phyloP scores from a whole-genome alignment of 306 rosid species.

The Cajanus cajan region DNA sequence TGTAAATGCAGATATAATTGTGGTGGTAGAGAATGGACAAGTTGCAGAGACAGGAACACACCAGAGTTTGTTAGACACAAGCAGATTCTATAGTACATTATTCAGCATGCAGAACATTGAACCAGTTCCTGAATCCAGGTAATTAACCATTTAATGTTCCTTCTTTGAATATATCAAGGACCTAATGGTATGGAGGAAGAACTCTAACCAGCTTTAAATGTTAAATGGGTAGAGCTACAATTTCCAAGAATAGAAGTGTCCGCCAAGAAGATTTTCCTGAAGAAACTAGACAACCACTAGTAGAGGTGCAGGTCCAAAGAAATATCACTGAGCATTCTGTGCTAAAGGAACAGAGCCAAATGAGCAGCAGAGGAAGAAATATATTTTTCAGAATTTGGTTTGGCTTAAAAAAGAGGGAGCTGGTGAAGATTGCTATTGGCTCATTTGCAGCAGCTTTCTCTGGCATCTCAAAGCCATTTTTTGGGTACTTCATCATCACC shows the following conservation, averaged over 20 bases:
- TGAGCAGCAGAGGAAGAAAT: conserved; percentile 23
- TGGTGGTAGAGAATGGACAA: conserved; percentile 69
- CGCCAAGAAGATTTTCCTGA: conserved; percentile 40
- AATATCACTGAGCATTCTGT: conserved; percentile 23
- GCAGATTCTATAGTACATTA: conserved; percentile 59
- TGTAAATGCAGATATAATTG: conserved; percentile 79
- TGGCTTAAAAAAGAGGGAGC: conserved; percentile 54
- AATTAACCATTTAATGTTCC: conserved; percentile 6
- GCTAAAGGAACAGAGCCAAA: conserved; percentile 36
- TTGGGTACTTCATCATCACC: conserved; percentile 75
- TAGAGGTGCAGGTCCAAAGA: conserved; percentile 22
- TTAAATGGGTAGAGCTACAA: conserved; percentile 45
- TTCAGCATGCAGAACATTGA: conserved; percentile 70
- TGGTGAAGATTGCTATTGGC: conserved; percentile 57
- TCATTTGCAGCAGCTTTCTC: conserved; percentile 60
- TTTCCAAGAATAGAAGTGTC: conserved; percentile 41
- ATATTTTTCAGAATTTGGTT: conserved; percentile 85
- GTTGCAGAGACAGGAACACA: conserved; percentile 76
- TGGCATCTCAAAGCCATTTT: conserved; percentile 81
- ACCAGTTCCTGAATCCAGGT: conserved; percentile 56
- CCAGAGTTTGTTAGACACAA: conserved; percentile 59
- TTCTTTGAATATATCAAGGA: not conserved
- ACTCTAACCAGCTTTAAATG: conserved; percentile 34
- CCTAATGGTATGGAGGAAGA: not conserved
- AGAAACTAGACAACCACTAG: conserved; percentile 36